Evolutionary conservation across 768 basidiomycete species (phyloP).

Genomic region (Leccinum barrowsii): DNA sequence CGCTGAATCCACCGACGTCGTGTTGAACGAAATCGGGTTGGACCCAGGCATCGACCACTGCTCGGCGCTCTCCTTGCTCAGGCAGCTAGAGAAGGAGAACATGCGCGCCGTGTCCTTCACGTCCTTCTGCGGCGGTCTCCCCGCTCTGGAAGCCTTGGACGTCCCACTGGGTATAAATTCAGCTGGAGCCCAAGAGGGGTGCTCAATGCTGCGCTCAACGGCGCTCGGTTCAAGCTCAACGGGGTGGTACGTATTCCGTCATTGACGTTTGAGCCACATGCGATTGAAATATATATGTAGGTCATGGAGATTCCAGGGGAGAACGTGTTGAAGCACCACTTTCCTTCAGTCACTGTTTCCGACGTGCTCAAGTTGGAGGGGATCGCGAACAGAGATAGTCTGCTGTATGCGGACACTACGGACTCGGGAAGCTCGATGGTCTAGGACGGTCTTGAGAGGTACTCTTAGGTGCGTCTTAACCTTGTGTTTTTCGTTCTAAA

Average conservation of each 20-base stretch:
- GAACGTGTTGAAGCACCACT: constrained; percentile 52
- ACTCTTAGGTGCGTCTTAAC: constrained; percentile 60
- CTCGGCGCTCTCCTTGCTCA: constrained; percentile 72
- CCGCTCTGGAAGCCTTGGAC: constrained; percentile 56
- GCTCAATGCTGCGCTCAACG: constrained; percentile 72
- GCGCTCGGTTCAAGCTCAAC: constrained; percentile 60
- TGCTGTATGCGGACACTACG: constrained; percentile 70
- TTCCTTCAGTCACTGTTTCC: constrained; percentile 66
- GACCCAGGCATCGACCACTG: constrained; percentile 91
- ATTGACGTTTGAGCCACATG: background rate
- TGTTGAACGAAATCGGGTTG: constrained; percentile 87
- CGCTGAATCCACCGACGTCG: constrained; percentile 57
- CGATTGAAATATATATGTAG: constrained; percentile 29
- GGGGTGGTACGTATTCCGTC: constrained; percentile 41
- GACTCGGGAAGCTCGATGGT: constrained; percentile 39
- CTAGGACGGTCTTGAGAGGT: constrained; percentile 74
- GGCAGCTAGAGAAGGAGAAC: constrained; percentile 44
- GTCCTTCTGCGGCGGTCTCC: constrained; percentile 92
- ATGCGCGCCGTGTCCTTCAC: constrained; percentile 69
- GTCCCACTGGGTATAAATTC: constrained; percentile 85
- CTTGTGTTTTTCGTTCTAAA: no score
- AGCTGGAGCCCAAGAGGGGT: constrained; percentile 93
- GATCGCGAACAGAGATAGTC: constrained; percentile 79
- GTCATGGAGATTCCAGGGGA: constrained; percentile 46
- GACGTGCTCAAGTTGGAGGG: constrained; percentile 71